Conservation (phyloP, 2,329 filamentous ascomycete species). For the Talaromyces verruculosus region DNA sequence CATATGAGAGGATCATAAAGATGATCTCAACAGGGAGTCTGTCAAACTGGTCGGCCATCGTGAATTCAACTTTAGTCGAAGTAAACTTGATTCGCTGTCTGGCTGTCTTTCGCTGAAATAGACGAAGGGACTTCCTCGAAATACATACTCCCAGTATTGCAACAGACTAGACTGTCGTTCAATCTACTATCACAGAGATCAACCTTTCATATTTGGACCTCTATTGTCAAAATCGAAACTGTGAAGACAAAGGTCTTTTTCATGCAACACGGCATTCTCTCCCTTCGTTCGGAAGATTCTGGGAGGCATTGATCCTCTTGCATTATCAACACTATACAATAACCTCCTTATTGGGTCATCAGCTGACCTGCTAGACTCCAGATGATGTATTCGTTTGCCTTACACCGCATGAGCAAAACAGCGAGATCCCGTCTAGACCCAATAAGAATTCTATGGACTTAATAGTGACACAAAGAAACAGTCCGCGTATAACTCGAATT, state of each 20-base stretch:
- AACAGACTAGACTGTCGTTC: neutral
- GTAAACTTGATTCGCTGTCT: neutral
- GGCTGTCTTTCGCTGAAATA: neutral
- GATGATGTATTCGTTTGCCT: neutral
- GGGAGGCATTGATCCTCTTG: neutral
- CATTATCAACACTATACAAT: neutral
- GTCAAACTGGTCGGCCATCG: slow-evolving; percentile 22
- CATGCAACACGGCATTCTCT: neutral
- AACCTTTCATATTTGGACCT: neutral
- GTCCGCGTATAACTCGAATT: neutral
- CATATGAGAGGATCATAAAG: slow-evolving; percentile 33
- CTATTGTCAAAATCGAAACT: neutral
- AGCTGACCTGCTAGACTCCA: neutral
- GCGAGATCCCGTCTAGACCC: neutral
- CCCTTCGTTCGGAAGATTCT: no score
- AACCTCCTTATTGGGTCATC: neutral
- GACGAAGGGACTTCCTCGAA: neutral
- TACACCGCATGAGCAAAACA: neutral
- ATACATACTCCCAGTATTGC: neutral
- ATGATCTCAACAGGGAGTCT: slow-evolving; percentile 35
- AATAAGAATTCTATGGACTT: neutral
- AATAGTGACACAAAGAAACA: neutral
- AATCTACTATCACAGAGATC: neutral
- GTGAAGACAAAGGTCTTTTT: neutral
- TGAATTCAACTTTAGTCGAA: neutral